Evolutionary conservation across 2,329 filamentous ascomycete species (phyloP).

Genomic region (Diaporthe australafricana): DNA sequence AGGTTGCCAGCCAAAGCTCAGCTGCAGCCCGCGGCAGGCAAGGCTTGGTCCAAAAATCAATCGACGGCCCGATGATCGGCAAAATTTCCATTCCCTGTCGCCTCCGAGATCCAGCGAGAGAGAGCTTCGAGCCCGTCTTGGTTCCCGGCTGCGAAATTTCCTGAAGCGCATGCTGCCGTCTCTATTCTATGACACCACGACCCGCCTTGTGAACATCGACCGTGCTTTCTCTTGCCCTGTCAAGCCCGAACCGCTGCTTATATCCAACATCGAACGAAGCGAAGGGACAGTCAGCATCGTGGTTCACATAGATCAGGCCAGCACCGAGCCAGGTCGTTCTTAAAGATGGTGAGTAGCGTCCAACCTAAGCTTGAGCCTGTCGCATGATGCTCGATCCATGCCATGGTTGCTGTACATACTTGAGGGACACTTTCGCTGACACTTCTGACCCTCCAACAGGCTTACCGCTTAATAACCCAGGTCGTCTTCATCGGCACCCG

Average conservation of each 20-base stretch:
- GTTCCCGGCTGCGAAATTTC: constrained; percentile 29
- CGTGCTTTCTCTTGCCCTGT: background rate
- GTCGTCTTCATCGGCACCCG: constrained; percentile 91
- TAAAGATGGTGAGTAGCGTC: constrained; percentile 23
- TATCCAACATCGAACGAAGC: background rate
- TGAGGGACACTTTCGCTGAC: constrained; percentile 14
- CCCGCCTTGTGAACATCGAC: background rate
- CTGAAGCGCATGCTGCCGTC: background rate
- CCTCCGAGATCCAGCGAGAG: constrained; percentile 12
- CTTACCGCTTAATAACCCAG: constrained; percentile 93
- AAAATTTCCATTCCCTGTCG: constrained; percentile 36
- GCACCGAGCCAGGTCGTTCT: background rate
- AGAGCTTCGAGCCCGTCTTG: constrained; percentile 25
- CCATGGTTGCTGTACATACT: background rate
- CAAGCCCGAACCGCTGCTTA: background rate
- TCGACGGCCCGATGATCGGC: constrained; percentile 35
- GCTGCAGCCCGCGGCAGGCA: constrained; percentile 30
- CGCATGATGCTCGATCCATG: background rate
- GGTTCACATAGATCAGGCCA: constrained; percentile 2
- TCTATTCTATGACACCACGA: constrained; percentile 11
- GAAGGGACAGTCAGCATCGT: background rate
- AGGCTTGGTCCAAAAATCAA: background rate
- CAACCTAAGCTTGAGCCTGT: background rate
- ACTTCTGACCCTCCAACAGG: constrained; percentile 61
- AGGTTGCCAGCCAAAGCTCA: background rate